Evolutionary conservation across 345 rosid species (phyloP).

Genomic region (Boechera divaricarpa): DNA sequence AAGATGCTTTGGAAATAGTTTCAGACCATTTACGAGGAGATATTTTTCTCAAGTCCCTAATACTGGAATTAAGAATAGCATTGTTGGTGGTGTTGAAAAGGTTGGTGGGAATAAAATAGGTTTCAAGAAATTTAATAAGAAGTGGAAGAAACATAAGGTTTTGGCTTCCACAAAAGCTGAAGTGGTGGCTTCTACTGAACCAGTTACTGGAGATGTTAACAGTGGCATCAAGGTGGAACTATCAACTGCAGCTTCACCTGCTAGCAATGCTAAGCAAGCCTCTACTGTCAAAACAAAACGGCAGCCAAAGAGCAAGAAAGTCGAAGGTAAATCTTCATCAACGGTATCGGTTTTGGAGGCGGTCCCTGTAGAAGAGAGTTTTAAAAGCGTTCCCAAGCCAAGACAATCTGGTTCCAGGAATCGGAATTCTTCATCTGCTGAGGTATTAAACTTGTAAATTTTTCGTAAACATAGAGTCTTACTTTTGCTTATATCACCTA

Average conservation of each 20-base stretch:
- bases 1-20: conserved; percentile 37
- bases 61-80: conserved; percentile 28
- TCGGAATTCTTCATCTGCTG: conserved; percentile 32
- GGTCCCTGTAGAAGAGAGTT: conserved; percentile 45
- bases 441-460: conserved; percentile 52
- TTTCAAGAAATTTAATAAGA: conserved; percentile 41
- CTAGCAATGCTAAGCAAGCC: conserved; percentile 33
- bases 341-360: conserved; percentile 37
- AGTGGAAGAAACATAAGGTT: conserved; percentile 50
- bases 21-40: conserved; percentile 40
- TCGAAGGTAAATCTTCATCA: conserved; percentile 45
- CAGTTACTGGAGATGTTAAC: conserved; percentile 40
- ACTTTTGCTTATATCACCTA: conserved; percentile 38
- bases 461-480: conserved; percentile 20
- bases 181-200: conserved; percentile 41
- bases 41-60: conserved; percentile 50
- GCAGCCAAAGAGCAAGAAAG: conserved; percentile 46
- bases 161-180: conserved; percentile 44
- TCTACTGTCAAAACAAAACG: conserved; percentile 50
- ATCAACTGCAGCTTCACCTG: conserved; percentile 42
- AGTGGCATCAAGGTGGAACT: conserved; percentile 34
- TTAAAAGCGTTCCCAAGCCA: conserved; percentile 20
- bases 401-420: conserved; percentile 37
- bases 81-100: conserved; percentile 36
- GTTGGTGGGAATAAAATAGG: conserved; percentile 25